These are phyloP conservation scores for Austropuccinia psidii DNA, from an alignment of 1,284 basidiomycete genomes.

Conservation along the genomic window DNA sequence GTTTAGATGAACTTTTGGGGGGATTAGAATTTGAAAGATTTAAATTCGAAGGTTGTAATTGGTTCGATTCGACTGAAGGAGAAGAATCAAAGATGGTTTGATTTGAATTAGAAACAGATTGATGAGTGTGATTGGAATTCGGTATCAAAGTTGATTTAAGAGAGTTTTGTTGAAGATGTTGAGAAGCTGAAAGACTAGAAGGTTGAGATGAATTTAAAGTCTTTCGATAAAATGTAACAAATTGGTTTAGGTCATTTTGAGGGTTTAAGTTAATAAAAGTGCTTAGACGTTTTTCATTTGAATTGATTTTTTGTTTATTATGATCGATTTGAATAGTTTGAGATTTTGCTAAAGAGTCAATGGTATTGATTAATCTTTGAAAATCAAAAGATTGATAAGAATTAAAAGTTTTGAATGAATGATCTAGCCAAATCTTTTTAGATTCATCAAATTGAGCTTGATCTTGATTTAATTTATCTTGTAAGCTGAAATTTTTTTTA, in stretches of 20 bases:
- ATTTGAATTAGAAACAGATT: not conserved
- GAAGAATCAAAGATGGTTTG: not conserved
- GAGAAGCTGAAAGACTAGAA: not conserved
- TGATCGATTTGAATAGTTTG: slow-evolving; percentile 19
- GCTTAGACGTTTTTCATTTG: not conserved
- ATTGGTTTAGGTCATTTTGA: slow-evolving; percentile 7
- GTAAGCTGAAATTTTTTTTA: slow-evolving; percentile 7
- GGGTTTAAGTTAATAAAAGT: slow-evolving; percentile 1
- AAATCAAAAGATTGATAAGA: slow-evolving; percentile 1
- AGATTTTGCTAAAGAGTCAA: slow-evolving; percentile 21
- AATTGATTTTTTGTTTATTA: slow-evolving; percentile 5
- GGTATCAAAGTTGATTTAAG: not conserved
- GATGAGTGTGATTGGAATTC: not conserved
- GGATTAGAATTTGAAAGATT: not conserved
- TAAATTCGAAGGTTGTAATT: not conserved
- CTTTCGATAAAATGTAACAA: not conserved
- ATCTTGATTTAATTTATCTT: slow-evolving; percentile 10
- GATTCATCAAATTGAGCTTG: slow-evolving; percentile 8
- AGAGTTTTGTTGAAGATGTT: not conserved
- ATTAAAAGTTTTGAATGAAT: not conserved
- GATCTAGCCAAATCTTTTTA: not conserved
- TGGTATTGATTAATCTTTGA: not conserved
- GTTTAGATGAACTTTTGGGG: not conserved
- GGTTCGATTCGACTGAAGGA: too few relatives aligned
- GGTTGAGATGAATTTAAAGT: not conserved